Base-by-base conservation (phyloP, 2,329 filamentous ascomycete species). In the Metarhizium guizhouense region DNA sequence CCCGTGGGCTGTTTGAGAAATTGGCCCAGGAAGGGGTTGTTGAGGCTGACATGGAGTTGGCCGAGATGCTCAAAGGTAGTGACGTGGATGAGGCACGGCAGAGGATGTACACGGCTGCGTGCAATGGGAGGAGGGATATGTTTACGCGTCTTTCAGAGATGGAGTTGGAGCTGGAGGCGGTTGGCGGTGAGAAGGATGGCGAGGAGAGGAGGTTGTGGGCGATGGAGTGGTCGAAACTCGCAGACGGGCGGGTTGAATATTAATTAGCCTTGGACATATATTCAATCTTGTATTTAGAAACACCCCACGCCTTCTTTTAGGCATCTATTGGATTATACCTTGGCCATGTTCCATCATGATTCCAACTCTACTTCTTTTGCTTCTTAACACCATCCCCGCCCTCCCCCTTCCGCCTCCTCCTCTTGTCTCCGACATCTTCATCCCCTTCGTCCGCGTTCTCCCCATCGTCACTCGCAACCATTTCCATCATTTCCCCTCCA, bases 401-500 rank as follows among this genome's bases (percentile, higher is more conserved):
- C 34, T 56, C 57, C 8, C 20, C 54, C 14, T 54, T 64, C 42
- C 56, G 57, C 14, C 55, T 52, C 34, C 68, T 59, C 59, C 70
- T 71, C 13, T 59, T 49, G 55, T 34, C 32, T 11, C 10, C 32
- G 32, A 8, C 32, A 11, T 34, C 43, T 4, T 54, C 59, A 16
- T 63, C 60, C 11, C 60, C 66, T 2, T 64, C 65, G 50, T 69
- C 70, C 0, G 68, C 70, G 43, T 65, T 60, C 49, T 67, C 70
- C 2, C 67, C 69, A 40, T 68, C 63, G 25, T 71, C 66, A 30
- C 65, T 68, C 29, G 69, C 62, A 7, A 67, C 65, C 20, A 67
- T 61, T 4, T 71, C 73, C 58, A 72, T 72, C 54, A 77, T 70
- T 62, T 77, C 74, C 0, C 68, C 72, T 2, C 64, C 59, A 11